A percentile compares a stretch with the other conserved stretches of the same genome.
Conservation (phyloP, 805 yeast genomes). For the Pichia deserticola region DNA sequence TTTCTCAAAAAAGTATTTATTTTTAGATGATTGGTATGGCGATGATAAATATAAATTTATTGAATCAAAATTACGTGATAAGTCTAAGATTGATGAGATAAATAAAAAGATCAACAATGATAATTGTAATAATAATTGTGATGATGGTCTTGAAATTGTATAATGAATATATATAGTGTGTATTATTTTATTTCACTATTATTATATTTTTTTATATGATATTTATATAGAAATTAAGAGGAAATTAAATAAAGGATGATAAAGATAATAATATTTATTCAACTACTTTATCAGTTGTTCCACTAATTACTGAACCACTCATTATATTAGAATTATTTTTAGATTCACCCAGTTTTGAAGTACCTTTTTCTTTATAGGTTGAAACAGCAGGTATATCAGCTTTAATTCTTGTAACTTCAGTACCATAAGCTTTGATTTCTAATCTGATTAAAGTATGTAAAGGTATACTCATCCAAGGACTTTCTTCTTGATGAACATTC, state of each 20-base stretch:
- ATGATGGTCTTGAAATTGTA: no score
- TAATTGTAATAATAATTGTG: neutral
- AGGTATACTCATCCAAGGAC: constrained; percentile 99
- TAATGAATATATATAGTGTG: no score
- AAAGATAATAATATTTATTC: neutral
- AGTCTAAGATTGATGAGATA: neutral
- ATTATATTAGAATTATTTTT: constrained; percentile 31
- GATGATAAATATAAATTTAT: constrained; percentile 11
- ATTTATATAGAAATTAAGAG: neutral
- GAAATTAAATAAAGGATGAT: neutral
- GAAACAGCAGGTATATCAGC: constrained; percentile 98
- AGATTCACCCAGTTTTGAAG: constrained; percentile 54
- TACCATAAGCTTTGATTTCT: constrained; percentile 92
- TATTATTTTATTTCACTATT: no score
- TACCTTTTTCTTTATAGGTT: constrained; percentile 93
- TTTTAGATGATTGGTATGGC: constrained; percentile 17
- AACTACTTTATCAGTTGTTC: constrained; percentile 13
- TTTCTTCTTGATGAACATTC: constrained; percentile 96
- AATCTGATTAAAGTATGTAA: constrained; percentile 87
- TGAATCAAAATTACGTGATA: constrained; percentile 5
- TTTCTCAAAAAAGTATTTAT: constrained; percentile 6
- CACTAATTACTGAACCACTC: constrained; percentile 44
- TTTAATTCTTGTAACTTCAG: constrained; percentile 80
- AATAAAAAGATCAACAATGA: neutral
- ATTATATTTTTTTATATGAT: no score